A percentile compares a stretch with the other conserved stretches of the same genome.
Evolutionary conservation across 148 eudicot genomes (phyloP).

Genomic region (Agrostemma githago): DNA sequence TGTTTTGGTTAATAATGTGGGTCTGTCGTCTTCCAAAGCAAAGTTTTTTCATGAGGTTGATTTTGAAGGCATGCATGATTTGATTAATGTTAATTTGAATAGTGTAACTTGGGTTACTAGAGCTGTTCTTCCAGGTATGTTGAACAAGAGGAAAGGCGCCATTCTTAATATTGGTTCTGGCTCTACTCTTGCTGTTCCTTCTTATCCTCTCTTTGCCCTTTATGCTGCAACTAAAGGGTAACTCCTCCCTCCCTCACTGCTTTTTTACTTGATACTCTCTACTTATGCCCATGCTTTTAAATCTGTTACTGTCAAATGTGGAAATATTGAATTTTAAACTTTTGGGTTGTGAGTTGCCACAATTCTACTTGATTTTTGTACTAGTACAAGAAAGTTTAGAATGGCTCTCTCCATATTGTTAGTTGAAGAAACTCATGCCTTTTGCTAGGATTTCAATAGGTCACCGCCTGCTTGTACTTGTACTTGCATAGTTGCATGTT

Average conservation of each 20-base stretch:
- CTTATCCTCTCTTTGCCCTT: conserved; percentile 62
- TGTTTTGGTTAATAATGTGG: conserved; percentile 66
- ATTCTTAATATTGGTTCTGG: conserved; percentile 36
- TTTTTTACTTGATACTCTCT: no score
- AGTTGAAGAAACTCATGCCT: not conserved
- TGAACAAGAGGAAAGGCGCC: conserved; percentile 58
- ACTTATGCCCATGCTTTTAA: no score
- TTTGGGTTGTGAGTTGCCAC: no score
- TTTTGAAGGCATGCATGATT: conserved; percentile 35
- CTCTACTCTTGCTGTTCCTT: conserved; percentile 44
- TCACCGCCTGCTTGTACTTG: not conserved
- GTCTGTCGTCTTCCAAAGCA: conserved; percentile 7
- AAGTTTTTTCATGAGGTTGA: conserved; percentile 61
- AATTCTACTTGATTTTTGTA: no score
- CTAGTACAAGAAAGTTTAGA: no score
- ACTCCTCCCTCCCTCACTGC: conserved; percentile 8
- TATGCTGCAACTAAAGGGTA: conserved; percentile 88
- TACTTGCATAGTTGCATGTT: not conserved
- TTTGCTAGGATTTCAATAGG: not conserved
- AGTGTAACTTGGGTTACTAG: conserved; percentile 59
- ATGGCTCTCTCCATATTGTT: not conserved
- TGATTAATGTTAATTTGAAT: conserved; percentile 53
- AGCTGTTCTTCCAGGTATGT: conserved; percentile 67
- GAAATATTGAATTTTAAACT: no score
- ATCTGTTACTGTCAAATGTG: no score